phyloP scores from a whole-genome alignment of 768 basidiomycete species.

The Macrolepiota dolichaula region DNA sequence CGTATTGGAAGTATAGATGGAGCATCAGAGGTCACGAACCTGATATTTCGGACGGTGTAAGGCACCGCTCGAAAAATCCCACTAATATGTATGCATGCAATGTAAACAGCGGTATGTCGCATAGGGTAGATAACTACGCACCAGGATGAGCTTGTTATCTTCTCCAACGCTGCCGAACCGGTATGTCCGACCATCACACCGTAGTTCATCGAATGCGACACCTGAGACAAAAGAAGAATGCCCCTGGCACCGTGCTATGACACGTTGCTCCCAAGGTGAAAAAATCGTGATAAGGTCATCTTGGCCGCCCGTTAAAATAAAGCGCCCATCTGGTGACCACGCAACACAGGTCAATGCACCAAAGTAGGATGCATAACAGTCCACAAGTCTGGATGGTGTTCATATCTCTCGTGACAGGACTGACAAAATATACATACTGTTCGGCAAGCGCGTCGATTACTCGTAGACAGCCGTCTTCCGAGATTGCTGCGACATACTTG shows the following conservation, averaged over 20 bases:
- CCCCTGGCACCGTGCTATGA: slow-evolving; percentile 95
- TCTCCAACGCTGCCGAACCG: slow-evolving; percentile 96
- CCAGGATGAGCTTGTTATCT: slow-evolving; percentile 91
- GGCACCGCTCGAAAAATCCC: slow-evolving; percentile 91
- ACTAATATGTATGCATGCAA: slow-evolving; percentile 53
- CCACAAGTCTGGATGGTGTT: slow-evolving; percentile 61
- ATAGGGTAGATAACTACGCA: slow-evolving; percentile 30
- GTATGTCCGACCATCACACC: slow-evolving; percentile 87
- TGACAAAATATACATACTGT: slow-evolving; percentile 47
- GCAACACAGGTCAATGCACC: slow-evolving; percentile 86
- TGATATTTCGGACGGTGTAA: slow-evolving; percentile 86
- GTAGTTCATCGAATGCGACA: slow-evolving; percentile 86
- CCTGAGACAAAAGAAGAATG: slow-evolving; percentile 93
- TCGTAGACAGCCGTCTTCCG: slow-evolving; percentile 89
- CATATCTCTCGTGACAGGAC: not conserved
- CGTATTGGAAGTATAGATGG: not conserved
- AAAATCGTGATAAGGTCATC: slow-evolving; percentile 95
- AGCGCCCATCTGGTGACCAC: slow-evolving; percentile 95
- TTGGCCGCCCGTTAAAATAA: slow-evolving; percentile 93
- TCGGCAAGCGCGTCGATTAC: slow-evolving; percentile 88
- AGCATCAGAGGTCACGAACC: slow-evolving; percentile 22
- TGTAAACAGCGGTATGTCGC: slow-evolving; percentile 10
- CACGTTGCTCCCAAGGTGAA: slow-evolving; percentile 90
- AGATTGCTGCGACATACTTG: slow-evolving; percentile 83
- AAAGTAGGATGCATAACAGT: slow-evolving; percentile 94